Evolutionary conservation across 108 stramenopile species (phyloP).

Genomic region (Schizochytrium sp.): DNA sequence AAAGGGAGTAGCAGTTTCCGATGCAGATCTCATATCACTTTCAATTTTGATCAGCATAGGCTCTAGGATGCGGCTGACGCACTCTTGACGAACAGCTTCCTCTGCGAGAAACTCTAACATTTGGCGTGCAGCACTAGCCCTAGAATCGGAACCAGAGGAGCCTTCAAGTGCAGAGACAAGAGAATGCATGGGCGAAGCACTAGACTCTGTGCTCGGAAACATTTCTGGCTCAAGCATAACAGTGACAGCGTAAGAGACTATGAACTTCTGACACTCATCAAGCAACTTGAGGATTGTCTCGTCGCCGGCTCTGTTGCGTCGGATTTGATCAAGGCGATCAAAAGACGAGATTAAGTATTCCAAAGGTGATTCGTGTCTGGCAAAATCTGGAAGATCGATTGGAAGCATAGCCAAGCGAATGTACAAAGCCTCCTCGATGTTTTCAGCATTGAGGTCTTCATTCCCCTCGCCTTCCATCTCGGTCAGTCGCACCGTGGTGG

Average conservation of each 20-base stretch:
- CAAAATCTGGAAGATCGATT: conserved; percentile 27
- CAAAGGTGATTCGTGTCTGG: conserved; percentile 13
- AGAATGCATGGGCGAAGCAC: not conserved
- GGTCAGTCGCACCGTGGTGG: too few species aligned
- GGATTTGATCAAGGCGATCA: conserved; percentile 50
- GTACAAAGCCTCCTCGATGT: conserved; percentile 56
- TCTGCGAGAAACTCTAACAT: not conserved
- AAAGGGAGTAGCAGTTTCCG: conserved; percentile 1
- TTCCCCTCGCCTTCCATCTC: conserved; percentile 11
- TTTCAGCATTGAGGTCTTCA: not conserved
- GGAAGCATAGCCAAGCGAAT: conserved; percentile 6
- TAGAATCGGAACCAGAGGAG: not conserved
- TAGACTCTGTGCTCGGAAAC: conserved; percentile 4
- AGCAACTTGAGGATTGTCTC: not conserved
- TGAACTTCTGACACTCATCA: not conserved
- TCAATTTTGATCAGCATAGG: conserved; percentile 6
- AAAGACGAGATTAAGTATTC: conserved; percentile 41
- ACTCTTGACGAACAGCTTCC: conserved; percentile 6
- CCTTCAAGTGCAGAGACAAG: not conserved
- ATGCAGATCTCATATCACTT: not conserved
- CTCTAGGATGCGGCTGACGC: not conserved
- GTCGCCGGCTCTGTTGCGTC: conserved; percentile 16
- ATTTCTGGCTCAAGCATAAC: conserved; percentile 47
- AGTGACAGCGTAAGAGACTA: conserved; percentile 41
- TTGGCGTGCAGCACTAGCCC: conserved; percentile 1